These are phyloP conservation scores for Cutaneotrichosporon sp. DNA, from an alignment of 1,284 basidiomycete genomes.

Conservation along the genomic window DNA sequence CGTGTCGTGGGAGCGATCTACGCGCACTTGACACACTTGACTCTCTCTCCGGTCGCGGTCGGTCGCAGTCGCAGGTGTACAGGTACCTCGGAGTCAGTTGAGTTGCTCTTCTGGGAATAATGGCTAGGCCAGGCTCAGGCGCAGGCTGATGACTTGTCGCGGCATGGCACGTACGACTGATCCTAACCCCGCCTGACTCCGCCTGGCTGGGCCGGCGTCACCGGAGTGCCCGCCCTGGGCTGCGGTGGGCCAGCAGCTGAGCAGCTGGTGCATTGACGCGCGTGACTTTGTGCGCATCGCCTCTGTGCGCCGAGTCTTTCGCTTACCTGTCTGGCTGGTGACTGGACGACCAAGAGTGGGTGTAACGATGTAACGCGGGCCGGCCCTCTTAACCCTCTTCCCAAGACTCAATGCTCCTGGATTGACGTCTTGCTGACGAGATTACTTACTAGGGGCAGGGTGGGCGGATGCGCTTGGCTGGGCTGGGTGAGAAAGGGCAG, in stretches of 20 bases:
- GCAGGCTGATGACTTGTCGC: neutral
- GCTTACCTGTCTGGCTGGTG: no score
- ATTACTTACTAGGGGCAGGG: no score
- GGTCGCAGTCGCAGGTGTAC: neutral
- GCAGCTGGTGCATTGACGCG: neutral
- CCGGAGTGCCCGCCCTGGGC: no score
- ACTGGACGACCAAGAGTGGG: neutral
- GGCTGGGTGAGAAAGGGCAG: no score
- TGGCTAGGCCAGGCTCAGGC: neutral
- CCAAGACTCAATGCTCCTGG: no score
- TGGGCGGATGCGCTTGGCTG: no score
- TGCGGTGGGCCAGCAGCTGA: no score
- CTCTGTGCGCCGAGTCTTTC: no score
- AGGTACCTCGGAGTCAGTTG: no score
- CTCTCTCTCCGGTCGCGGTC: no score
- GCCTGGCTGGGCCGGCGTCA: neutral
- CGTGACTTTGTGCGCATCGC: slow-evolving; percentile 3
- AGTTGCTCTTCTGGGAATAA: neutral
- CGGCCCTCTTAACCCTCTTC: neutral
- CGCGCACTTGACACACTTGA: neutral
- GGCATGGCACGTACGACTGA: neutral
- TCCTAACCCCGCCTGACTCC: no score
- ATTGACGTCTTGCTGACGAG: no score
- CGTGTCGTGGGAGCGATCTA: neutral
- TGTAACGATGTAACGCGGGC: neutral